A percentile compares a stretch with the other conserved stretches of the same genome.
Conservation (phyloP, 1,284 basidiomycete species). For the Nidula niveotomentosa region DNA sequence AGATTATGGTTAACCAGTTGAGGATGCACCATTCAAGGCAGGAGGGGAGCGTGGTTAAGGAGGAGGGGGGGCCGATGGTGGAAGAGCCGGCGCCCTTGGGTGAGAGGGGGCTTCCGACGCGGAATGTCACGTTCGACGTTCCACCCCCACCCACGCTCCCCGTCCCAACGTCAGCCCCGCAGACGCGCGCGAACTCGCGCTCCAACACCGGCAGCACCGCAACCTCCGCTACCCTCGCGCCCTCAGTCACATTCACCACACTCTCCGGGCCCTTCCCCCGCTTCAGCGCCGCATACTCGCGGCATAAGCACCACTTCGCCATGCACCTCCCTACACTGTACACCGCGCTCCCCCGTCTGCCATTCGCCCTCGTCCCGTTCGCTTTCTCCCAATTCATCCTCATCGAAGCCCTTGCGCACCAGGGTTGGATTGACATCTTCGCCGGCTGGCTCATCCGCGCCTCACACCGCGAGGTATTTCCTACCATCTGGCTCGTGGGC, state of each 20-base stretch:
- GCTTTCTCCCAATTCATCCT: conserved; percentile 96
- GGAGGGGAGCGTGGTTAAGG: background rate
- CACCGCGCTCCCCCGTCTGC: conserved; percentile 70
- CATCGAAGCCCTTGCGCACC: conserved; percentile 80
- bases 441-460: conserved; percentile 64
- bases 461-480: conserved; percentile 42
- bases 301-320: conserved; percentile 14
- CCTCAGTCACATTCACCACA: background rate
- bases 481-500: conserved; percentile 57
- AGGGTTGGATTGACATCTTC: conserved; percentile 92
- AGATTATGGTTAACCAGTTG: conserved; percentile 13
- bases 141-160: background rate
- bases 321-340: conserved; percentile 73
- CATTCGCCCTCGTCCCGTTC: conserved; percentile 85
- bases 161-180: background rate
- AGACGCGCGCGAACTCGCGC: conserved; percentile 9
- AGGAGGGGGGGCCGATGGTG: background rate
- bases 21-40: background rate
- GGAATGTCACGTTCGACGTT: conserved; percentile 3
- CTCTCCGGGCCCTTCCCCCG: background rate
- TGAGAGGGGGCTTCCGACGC: background rate
- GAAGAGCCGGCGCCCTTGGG: background rate
- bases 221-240: background rate
- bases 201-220: conserved; percentile 9
- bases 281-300: conserved; percentile 3